Evolutionary conservation across 2,329 filamentous ascomycete species (phyloP), one percentile per base, ranked within the genome.

Genomic region (Cladosporium austrohemisphaericum): DNA sequence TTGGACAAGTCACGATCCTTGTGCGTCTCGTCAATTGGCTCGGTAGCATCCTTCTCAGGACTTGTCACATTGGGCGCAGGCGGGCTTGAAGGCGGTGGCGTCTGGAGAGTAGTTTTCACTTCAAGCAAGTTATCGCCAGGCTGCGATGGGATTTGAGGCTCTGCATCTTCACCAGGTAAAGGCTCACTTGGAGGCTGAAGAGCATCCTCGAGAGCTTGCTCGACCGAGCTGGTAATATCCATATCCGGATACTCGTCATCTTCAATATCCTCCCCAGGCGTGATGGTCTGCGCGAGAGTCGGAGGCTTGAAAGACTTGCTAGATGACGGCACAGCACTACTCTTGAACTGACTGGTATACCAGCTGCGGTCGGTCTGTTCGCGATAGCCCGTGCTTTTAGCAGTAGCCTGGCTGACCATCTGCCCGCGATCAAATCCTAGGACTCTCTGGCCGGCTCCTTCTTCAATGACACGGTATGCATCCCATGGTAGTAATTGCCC

Each of bases 401-500:
- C 78, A 53, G 79, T 85, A 1, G 76, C 69, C 59, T 90, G 83
- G 48, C 82, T 87, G 25, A 83, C 71, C 14, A 94, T 73, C 45
- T 77, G 81, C 2, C 83, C 84, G 55, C 76, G 74, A 55, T 70
- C 63, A 44, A 85, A 83, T 3, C 74, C 76, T 13, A 98, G 72
- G 1, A 91, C 77, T 59, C 87, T 89, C 68, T 98, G 93, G 8
- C 83, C 80, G 0, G 84, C 81, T 0, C 89, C 90, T 65, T 95
- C 88, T 56, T 93, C 87, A 3, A 96, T 73, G 1, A 96, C 83
- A 23, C 88, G 81, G 63, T 93, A 98, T 10, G 83, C 76, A 52
- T 86, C 77, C 93, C 94, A 98, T 0, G 92, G 85, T 22, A 97
- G 73, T 36, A 96, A 70, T 60, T 80, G 86, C 5, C 89, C 89